Base-by-base conservation (phyloP, 495 filamentous ascomycete genomes). In the Neurospora sp. region DNA sequence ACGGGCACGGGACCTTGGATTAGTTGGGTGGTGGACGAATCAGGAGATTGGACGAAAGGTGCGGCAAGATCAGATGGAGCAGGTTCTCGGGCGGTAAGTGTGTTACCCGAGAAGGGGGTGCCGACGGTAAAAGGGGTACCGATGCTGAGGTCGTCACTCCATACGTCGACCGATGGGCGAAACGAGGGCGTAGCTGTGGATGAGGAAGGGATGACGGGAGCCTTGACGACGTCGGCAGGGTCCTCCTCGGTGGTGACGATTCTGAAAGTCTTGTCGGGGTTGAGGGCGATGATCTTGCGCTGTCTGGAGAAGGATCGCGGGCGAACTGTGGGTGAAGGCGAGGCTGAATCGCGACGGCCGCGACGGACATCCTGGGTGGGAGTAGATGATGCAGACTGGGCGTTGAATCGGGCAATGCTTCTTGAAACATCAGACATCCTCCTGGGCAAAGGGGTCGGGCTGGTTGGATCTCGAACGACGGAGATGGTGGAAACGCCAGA, bases 211-310 rank as follows among this genome's bases (percentile, higher is more conserved):
- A 79, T 61, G 75, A 81, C 73, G 44, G 78, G 76, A 75, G 72
- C 70, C 75, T 78, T 31, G 75, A 81, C 4, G 78, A 59, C 72
- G 73, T 80, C 27, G 27, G 3, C 27, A 44, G 79, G 70, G 47
- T 41, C 70, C n/a, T n/a, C 70, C n/a, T 70, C 74, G 44, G 73
- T 73, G 47, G 71, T 78, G 39, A 85, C 77, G 38, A 86, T 72
- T 31, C 83, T 82, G 74, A 86, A 86, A 12, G 85, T 86, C 74
- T 85, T 85, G 78, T 86, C 83, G 8, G 85, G 72, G 73, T 86
- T 78, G 53, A 85, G 76, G 41, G 77, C 78, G 40, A 86, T 80
- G 71, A 81, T 69, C 68, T 78, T 84, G 40, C 79, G 75, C 71
- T 83, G 79, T 65, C 84, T 78, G 8, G 83, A 82, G 69, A 71